Conservation (phyloP, 768 basidiomycete genomes). For the Mrakia blollopis region DNA sequence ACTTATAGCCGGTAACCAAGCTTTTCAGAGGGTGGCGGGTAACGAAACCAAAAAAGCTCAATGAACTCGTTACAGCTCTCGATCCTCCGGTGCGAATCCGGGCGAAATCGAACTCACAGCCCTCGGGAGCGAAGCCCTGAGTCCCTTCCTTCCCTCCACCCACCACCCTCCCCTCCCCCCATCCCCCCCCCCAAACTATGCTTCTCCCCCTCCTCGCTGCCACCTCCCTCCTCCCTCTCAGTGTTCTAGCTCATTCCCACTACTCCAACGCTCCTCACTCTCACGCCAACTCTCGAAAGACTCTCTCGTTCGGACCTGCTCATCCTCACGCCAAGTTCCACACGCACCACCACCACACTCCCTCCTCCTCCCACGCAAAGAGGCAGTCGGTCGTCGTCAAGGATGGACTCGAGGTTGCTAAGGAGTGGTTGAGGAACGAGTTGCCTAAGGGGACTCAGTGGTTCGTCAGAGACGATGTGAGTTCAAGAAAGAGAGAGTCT, state of each 20-base stretch:
- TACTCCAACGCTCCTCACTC: slow-evolving; percentile 13
- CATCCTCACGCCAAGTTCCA: slow-evolving; percentile 60
- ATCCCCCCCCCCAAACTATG: background rate
- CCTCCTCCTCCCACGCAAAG: slow-evolving; percentile 41
- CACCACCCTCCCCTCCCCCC: background rate
- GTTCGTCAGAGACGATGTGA: slow-evolving; percentile 45
- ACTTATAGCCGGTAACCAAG: no score
- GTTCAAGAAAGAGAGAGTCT: slow-evolving; percentile 29
- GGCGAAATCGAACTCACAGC: background rate
- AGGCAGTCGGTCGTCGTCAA: slow-evolving; percentile 58
- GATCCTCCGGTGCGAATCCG: background rate
- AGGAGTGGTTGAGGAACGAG: slow-evolving; percentile 17
- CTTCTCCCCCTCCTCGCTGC: slow-evolving; percentile 27
- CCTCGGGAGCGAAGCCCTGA: background rate
- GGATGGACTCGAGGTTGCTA: slow-evolving; percentile 53
- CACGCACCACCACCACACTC: slow-evolving; percentile 35
- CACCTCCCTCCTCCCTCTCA: slow-evolving; percentile 23
- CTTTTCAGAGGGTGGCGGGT: no score
- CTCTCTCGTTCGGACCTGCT: slow-evolving; percentile 79
- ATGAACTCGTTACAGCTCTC: no score
- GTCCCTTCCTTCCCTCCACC: background rate
- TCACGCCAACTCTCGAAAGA: slow-evolving; percentile 57
- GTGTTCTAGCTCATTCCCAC: slow-evolving; percentile 28
- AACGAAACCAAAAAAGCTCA: no score
- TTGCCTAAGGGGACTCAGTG: slow-evolving; percentile 37